Evolutionary conservation across 2,329 filamentous ascomycete genomes (phyloP).

Genomic region (Corinectria fuckeliana): DNA sequence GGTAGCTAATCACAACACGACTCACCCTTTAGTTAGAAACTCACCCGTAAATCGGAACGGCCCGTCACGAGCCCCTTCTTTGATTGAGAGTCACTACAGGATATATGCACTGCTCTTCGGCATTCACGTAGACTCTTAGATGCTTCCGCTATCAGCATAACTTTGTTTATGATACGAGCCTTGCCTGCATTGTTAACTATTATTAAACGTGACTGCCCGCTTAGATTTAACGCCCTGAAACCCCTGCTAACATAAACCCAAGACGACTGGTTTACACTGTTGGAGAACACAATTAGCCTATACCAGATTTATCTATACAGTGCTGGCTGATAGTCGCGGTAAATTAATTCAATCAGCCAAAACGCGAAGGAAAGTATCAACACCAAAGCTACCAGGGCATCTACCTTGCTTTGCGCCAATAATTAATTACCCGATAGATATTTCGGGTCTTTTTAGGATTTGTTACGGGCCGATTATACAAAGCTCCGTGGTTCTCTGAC

Average conservation of each 20-base stretch:
- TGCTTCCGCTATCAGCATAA: not conserved
- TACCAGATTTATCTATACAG: not conserved
- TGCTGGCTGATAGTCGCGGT: not conserved
- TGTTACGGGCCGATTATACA: not conserved
- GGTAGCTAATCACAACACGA: not conserved
- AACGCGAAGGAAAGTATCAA: not conserved
- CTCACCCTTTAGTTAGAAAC: no score
- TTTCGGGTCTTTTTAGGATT: not conserved
- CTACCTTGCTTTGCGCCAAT: not conserved
- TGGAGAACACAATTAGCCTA: not conserved
- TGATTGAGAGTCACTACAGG: not conserved
- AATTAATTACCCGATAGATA: not conserved
- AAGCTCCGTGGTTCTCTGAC: not conserved
- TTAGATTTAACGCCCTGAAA: not conserved
- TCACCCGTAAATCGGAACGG: not conserved
- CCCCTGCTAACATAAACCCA: not conserved
- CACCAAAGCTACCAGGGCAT: not conserved
- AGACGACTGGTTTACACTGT: not conserved
- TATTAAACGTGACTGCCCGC: not conserved
- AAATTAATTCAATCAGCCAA: not conserved
- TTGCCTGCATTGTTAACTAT: not conserved
- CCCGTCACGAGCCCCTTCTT: not conserved
- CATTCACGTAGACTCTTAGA: not conserved
- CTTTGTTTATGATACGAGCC: not conserved
- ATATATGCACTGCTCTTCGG: not conserved